Evolutionary conservation across 108 stramenopile species (phyloP).

Genomic region (Skeletonema grethae): DNA sequence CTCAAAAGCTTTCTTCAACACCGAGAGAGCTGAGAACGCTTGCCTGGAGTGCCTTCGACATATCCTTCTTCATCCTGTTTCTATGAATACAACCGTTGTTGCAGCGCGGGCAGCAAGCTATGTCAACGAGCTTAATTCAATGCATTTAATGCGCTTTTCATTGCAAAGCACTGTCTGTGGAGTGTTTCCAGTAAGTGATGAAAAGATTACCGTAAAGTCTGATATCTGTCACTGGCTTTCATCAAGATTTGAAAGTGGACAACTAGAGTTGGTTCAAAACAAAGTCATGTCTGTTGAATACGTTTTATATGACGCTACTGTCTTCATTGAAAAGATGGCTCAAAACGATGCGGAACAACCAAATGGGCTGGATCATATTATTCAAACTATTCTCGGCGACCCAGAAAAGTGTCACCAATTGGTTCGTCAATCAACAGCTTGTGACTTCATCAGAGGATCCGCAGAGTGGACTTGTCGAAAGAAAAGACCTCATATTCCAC

Average conservation of each 20-base stretch:
- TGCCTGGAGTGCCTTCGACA: conserved; percentile 13
- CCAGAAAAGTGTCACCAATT: not conserved
- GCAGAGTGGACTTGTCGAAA: conserved; percentile 21
- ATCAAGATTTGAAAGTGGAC: not conserved
- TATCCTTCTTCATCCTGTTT: not conserved
- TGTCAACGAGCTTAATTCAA: not conserved
- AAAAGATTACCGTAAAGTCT: not conserved
- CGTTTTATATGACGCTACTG: not conserved
- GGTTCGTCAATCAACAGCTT: not conserved
- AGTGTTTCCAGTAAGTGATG: not conserved
- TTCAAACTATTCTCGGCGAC: not conserved
- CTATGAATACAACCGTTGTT: not conserved
- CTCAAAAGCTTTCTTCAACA: not conserved
- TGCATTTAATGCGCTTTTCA: not conserved
- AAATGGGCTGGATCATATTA: not conserved
- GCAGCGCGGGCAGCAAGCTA: not conserved
- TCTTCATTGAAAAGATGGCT: not conserved
- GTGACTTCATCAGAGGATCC: conserved; percentile 23
- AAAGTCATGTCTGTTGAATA: not conserved
- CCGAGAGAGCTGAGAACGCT: not conserved
- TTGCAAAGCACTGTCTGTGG: not conserved
- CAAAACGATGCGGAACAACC: not conserved
- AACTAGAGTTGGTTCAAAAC: not conserved
- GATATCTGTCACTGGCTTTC: conserved; percentile 1
- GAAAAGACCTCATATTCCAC: conserved; percentile 29